A percentile compares a stretch with the other conserved stretches of the same genome.
phyloP scores from a whole-genome alignment of 2,329 filamentous ascomycete species.

The Clarireedia paspali region DNA sequence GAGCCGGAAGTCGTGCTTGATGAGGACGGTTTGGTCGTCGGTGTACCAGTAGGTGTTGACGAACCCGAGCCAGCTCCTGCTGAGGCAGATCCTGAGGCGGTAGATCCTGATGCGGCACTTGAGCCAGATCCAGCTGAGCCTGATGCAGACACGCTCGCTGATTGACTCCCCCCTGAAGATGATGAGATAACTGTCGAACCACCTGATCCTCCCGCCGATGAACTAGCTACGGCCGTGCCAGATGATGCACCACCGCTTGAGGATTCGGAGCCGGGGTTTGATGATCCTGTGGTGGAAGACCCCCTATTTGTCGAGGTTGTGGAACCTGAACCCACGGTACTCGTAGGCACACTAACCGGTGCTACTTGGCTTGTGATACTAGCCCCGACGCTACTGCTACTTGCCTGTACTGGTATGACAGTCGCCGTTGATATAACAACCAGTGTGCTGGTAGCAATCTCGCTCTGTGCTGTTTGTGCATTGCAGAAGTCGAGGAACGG shows the following conservation, averaged over 20 bases:
- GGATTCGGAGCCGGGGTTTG: no score
- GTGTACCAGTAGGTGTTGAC: neutral
- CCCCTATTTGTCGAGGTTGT: no score
- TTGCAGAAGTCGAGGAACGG: slow-evolving; percentile 23
- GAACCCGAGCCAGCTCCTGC: neutral
- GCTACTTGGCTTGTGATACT: neutral
- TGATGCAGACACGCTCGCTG: neutral
- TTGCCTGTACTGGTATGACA: neutral
- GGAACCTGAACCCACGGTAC: neutral
- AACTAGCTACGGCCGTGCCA: no score
- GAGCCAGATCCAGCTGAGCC: neutral
- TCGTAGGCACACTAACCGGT: neutral
- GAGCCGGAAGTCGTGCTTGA: neutral
- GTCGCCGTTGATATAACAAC: slow-evolving; percentile 1
- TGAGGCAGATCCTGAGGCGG: neutral
- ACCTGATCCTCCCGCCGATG: neutral
- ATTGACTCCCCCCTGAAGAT: neutral
- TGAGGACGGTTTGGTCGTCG: neutral
- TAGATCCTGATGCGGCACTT: neutral
- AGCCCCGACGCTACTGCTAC: neutral
- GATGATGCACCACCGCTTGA: no score
- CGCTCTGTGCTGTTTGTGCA: slow-evolving; percentile 10
- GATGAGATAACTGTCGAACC: neutral
- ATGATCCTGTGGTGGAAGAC: neutral
- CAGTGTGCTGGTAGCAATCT: slow-evolving; percentile 8